phyloP scores from a whole-genome alignment of 371 early-diverging fungal species.

The Circinella minor region DNA sequence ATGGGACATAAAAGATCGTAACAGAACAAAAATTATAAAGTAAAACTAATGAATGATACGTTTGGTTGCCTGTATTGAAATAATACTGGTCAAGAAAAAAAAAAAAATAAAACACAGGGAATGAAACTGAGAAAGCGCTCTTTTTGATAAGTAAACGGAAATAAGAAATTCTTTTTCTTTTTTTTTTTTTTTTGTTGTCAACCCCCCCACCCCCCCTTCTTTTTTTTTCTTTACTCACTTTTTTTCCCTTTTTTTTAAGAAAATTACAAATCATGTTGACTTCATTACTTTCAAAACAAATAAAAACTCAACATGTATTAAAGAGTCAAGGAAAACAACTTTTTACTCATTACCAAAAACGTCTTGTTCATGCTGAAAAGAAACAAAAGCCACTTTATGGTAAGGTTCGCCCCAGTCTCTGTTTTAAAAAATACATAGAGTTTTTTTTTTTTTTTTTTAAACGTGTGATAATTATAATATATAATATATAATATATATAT shows the following conservation, averaged over 20 bases:
- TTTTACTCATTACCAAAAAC: not conserved
- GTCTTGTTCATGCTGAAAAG: not conserved
- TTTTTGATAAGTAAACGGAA: too few species aligned
- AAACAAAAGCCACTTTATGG: constrained; percentile 5
- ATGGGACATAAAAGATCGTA: too few species aligned
- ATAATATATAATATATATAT: too few species aligned
- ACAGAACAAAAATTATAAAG: too few species aligned
- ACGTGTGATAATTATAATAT: not conserved
- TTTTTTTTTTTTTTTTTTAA: not conserved
- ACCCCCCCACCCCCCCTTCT: too few species aligned
- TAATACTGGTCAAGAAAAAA: too few species aligned
- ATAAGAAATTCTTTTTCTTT: too few species aligned
- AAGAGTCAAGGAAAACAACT: not conserved
- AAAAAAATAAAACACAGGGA: too few species aligned
- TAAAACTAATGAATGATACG: too few species aligned
- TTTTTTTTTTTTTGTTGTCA: not conserved
- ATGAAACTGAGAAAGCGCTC: too few species aligned
- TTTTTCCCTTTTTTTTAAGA: too few species aligned
- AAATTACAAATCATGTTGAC: not conserved
- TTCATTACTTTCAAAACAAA: not conserved
- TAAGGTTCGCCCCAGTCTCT: not conserved
- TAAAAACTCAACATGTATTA: not conserved
- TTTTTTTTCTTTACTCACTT: not conserved
- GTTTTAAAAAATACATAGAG: not conserved
- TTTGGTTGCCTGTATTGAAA: too few species aligned